These are phyloP conservation scores for Hura crepitans DNA, from an alignment of 441 rosid genomes.

Conservation along the genomic window DNA sequence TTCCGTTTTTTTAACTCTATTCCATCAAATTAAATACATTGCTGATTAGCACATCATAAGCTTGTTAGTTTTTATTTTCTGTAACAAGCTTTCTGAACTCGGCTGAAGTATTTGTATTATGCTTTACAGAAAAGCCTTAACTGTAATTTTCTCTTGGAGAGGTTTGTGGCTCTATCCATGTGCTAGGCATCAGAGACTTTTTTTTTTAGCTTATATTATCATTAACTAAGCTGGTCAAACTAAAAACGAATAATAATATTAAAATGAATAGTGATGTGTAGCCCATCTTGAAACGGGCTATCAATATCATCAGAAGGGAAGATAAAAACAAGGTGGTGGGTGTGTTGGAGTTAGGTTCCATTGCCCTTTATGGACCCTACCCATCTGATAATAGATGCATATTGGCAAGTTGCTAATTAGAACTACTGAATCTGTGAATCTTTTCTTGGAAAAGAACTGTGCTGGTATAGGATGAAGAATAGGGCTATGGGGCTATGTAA, in stretches of 20 bases:
- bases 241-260: conserved; percentile 17
- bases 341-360: conserved; percentile 23
- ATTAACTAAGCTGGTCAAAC: conserved; percentile 26
- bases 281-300: conserved; percentile 23
- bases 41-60: background rate
- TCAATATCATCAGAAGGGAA: conserved; percentile 7
- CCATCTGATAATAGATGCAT: conserved; percentile 25
- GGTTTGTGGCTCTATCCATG: conserved; percentile 26
- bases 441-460: background rate
- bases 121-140: conserved; percentile 25
- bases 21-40: background rate
- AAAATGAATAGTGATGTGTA: conserved; percentile 25
- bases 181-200: conserved; percentile 26
- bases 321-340: conserved; percentile 12
- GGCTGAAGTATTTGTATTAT: conserved; percentile 18
- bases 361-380: conserved; percentile 24
- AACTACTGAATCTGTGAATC: conserved; percentile 22
- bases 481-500: no score
- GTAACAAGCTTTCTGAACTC: background rate
- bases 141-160: conserved; percentile 18
- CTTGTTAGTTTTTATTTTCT: background rate
- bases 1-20: background rate
- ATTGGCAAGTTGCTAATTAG: conserved; percentile 25
- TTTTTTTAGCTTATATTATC: conserved; percentile 16
- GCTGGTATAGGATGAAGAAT: background rate